phyloP scores from a whole-genome alignment of 2,329 filamentous ascomycete genomes.

The Venturia oleaginea region DNA sequence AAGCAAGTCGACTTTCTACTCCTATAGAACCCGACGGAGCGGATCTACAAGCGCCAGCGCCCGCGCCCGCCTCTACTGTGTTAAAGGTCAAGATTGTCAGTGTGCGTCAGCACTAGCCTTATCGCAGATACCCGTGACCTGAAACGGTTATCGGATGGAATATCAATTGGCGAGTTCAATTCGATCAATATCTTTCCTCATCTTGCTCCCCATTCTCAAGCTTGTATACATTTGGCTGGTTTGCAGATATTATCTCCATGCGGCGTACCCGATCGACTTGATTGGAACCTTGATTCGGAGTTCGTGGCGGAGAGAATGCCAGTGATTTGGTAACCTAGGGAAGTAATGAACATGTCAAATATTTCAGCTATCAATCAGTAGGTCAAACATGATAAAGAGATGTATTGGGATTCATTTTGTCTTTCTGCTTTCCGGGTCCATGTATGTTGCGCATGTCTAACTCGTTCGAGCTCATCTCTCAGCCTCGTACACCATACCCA shows the following conservation, averaged over 20 bases:
- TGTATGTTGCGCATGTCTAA: no score
- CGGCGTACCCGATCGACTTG: neutral
- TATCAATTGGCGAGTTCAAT: neutral
- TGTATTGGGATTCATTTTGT: no score
- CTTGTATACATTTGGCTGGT: neutral
- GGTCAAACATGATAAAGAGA: no score
- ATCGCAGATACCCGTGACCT: neutral
- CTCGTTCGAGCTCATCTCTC: no score
- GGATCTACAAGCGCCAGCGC: neutral
- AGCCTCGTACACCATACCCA: no score
- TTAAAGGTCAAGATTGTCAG: neutral
- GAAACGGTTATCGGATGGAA: neutral
- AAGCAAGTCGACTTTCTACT: no score
- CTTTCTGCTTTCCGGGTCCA: no score
- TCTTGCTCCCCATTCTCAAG: neutral
- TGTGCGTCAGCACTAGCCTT: conserved; percentile 1
- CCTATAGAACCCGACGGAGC: neutral
- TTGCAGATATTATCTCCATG: neutral
- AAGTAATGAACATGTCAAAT: neutral
- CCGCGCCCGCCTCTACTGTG: neutral
- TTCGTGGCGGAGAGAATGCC: neutral
- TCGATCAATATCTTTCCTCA: neutral
- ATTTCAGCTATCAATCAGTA: neutral
- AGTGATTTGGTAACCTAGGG: neutral
- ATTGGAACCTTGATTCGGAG: neutral